phyloP scores from a whole-genome alignment of 257 asterid species.

The Plantago ovata region DNA sequence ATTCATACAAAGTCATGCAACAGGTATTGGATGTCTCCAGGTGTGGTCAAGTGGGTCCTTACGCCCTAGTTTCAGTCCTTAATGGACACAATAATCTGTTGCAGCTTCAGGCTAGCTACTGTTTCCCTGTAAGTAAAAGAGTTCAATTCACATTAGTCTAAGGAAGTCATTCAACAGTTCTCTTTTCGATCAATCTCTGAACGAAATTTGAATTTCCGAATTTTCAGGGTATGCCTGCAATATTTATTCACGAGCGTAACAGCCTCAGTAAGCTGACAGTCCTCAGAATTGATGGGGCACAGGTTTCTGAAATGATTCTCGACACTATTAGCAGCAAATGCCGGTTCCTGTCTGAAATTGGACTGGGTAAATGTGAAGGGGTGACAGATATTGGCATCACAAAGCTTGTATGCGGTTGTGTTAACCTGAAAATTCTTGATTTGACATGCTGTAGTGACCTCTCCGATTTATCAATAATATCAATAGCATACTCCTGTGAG shows the following conservation, averaged over 20 bases:
- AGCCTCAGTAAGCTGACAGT: conserved; percentile 41
- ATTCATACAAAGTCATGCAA: neutral
- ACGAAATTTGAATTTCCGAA: conserved; percentile 14
- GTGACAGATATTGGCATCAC: conserved; percentile 50
- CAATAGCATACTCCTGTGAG: conserved; percentile 46
- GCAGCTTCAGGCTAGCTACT: conserved; percentile 64
- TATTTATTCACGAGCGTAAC: conserved; percentile 34
- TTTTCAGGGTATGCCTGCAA: conserved; percentile 44
- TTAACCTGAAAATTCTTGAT: conserved; percentile 40
- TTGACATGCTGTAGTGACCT: conserved; percentile 69
- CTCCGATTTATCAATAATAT: conserved; percentile 48
- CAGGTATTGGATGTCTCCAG: conserved; percentile 72
- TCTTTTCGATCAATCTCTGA: conserved; percentile 7
- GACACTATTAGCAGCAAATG: conserved; percentile 39
- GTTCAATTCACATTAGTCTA: neutral
- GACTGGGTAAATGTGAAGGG: conserved; percentile 63
- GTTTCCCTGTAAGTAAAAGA: conserved; percentile 47
- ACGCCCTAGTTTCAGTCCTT: conserved; percentile 44
- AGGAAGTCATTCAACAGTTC: conserved; percentile 3
- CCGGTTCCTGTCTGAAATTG: conserved; percentile 41
- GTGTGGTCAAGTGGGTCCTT: conserved; percentile 49
- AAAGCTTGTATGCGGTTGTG: conserved; percentile 48
- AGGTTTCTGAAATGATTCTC: conserved; percentile 38
- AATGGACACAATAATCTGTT: conserved; percentile 37
- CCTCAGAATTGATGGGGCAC: conserved; percentile 50